phyloP scores from a whole-genome alignment of 768 basidiomycete genomes.

The Mycena vitilis region DNA sequence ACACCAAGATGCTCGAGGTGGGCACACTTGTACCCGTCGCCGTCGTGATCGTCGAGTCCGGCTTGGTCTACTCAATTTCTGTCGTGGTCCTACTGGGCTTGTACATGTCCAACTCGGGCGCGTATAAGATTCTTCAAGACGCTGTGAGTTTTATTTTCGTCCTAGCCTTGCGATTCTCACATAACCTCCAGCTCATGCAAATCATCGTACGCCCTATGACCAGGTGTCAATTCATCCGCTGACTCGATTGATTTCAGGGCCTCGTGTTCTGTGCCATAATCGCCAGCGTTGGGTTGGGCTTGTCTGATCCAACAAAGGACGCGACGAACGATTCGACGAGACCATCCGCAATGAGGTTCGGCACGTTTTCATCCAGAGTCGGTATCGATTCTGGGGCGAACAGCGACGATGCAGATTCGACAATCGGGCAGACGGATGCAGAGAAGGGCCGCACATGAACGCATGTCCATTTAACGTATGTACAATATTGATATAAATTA shows the following conservation, averaged over 20 bases:
- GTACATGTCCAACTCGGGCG: conserved; percentile 25
- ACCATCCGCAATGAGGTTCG: conserved; percentile 7
- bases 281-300: conserved; percentile 42
- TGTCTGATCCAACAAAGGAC: background rate
- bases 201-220: background rate
- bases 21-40: conserved; percentile 24
- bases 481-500: background rate
- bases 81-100: conserved; percentile 27
- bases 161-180: background rate
- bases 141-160: conserved; percentile 29
- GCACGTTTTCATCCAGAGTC: background rate
- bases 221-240: background rate
- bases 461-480: background rate
- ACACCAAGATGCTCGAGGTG: conserved; percentile 3
- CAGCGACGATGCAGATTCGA: background rate
- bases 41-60: conserved; percentile 37
- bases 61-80: conserved; percentile 31
- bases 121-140: conserved; percentile 36
- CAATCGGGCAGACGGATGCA: background rate
- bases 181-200: background rate
- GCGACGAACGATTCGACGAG: background rate
- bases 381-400: background rate
- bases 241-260: conserved; percentile 29
- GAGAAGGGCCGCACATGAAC: background rate
- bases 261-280: conserved; percentile 47